phyloP scores from a whole-genome alignment of 768 basidiomycete species.

The Atractiella rhizophila region DNA sequence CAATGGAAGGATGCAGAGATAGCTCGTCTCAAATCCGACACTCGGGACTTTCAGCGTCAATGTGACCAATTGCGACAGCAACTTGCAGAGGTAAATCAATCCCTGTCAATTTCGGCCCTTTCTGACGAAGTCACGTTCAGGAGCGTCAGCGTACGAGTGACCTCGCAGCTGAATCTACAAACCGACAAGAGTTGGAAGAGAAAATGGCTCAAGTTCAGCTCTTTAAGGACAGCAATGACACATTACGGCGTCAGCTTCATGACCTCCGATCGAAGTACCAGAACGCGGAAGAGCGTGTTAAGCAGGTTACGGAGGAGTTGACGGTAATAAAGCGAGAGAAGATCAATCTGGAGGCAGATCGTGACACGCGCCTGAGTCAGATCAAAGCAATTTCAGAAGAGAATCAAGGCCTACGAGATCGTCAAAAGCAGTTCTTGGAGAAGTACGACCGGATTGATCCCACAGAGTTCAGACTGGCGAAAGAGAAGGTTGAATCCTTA shows the following conservation, averaged over 20 bases:
- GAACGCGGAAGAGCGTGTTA: too few species aligned
- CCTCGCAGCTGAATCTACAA: constrained; percentile 42
- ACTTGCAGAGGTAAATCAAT: constrained; percentile 36
- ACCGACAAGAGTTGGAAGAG: constrained; percentile 61
- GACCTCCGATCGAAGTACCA: too few species aligned
- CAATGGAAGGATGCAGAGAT: too few species aligned
- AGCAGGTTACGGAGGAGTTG: too few species aligned
- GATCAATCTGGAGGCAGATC: constrained; percentile 42
- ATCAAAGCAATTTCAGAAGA: constrained; percentile 48
- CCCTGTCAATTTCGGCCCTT: not conserved
- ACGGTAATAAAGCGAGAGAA: too few species aligned
- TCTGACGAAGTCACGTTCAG: constrained; percentile 22
- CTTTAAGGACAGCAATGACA: constrained; percentile 65
- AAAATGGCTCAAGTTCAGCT: constrained; percentile 67
- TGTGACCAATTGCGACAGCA: constrained; percentile 44
- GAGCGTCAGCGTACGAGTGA: constrained; percentile 57
- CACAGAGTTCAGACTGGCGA: constrained; percentile 51
- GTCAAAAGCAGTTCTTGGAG: constrained; percentile 50
- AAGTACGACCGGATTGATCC: constrained; percentile 85
- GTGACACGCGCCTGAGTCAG: constrained; percentile 43
- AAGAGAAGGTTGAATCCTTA: constrained; percentile 29
- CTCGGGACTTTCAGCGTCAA: constrained; percentile 37
- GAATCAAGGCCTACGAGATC: constrained; percentile 56
- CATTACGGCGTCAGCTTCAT: constrained; percentile 51
- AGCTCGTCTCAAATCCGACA: too few species aligned